phyloP scores from a whole-genome alignment of 192 early-diverging fungal species.

The Coemansia aciculifera region DNA sequence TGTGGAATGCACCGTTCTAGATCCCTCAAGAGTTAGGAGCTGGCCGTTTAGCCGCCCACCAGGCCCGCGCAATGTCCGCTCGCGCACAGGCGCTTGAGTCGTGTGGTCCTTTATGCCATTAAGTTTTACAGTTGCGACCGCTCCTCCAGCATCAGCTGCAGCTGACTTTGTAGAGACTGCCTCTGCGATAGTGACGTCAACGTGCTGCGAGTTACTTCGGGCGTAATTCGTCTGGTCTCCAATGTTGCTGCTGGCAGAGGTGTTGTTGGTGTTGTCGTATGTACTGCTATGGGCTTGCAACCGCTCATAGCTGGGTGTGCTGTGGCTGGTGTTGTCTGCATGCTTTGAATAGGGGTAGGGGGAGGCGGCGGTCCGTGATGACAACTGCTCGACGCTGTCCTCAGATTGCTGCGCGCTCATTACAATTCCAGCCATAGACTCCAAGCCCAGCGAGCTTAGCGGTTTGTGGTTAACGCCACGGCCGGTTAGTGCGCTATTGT shows the following conservation, averaged over 20 bases:
- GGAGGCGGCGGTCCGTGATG: conserved; percentile 26
- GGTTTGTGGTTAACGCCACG: conserved; percentile 7
- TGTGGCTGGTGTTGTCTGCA: background rate
- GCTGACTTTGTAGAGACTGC: background rate
- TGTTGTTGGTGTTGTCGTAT: background rate
- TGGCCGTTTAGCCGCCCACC: background rate
- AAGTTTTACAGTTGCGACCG: background rate
- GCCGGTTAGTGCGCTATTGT: conserved; percentile 2
- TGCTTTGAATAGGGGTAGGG: conserved; percentile 30
- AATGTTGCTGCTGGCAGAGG: background rate
- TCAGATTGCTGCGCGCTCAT: conserved; percentile 38
- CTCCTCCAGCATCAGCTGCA: background rate
- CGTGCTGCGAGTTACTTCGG: conserved; percentile 2
- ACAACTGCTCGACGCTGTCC: conserved; percentile 29
- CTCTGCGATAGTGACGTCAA: background rate
- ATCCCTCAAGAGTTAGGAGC: background rate
- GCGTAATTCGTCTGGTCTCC: background rate
- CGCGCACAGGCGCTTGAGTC: background rate
- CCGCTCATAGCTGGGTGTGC: background rate
- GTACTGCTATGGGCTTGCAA: background rate
- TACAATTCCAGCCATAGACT: conserved; percentile 43
- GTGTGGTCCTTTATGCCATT: background rate
- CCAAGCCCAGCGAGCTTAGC: conserved; percentile 9
- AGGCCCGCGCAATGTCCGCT: background rate
- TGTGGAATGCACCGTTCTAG: conserved; percentile 3